Conservation (phyloP, 176 grass and related monocot species). For the Guadua angustifolia region DNA sequence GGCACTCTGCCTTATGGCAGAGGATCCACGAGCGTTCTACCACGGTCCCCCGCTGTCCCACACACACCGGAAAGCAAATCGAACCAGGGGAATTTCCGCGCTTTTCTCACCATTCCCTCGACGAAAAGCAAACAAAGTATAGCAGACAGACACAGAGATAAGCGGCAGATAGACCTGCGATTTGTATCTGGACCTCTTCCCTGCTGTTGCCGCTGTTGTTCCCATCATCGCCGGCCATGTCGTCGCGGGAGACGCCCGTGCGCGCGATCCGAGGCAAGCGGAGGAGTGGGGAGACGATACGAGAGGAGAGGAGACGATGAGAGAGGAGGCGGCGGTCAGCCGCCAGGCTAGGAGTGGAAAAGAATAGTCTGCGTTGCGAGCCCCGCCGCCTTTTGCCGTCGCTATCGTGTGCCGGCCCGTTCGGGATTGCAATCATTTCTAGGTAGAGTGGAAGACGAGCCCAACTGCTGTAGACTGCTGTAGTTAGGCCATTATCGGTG, state of each 20-base stretch:
- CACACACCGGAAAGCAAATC: neutral
- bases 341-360: neutral
- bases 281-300: neutral
- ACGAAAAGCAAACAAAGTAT: neutral
- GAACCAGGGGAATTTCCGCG: neutral
- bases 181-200: slow-evolving; percentile 50
- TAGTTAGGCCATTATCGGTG: no score
- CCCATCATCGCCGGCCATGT: slow-evolving; percentile 47
- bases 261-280: slow-evolving; percentile 38
- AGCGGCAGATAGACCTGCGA: slow-evolving; percentile 42
- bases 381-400: neutral
- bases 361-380: neutral
- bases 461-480: neutral
- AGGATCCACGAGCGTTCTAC: no score
- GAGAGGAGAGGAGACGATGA: neutral
- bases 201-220: neutral
- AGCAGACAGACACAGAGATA: neutral
- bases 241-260: neutral
- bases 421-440: neutral
- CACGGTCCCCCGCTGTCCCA: neutral
- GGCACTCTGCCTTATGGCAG: no score
- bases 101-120: neutral
- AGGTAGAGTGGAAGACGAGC: neutral
- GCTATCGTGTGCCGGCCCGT: no score
- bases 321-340: slow-evolving; percentile 9